A percentile compares a stretch with the other conserved stretches of the same genome.
Evolutionary conservation across 768 basidiomycete species (phyloP).

Genomic region (Naganishia randhawae): DNA sequence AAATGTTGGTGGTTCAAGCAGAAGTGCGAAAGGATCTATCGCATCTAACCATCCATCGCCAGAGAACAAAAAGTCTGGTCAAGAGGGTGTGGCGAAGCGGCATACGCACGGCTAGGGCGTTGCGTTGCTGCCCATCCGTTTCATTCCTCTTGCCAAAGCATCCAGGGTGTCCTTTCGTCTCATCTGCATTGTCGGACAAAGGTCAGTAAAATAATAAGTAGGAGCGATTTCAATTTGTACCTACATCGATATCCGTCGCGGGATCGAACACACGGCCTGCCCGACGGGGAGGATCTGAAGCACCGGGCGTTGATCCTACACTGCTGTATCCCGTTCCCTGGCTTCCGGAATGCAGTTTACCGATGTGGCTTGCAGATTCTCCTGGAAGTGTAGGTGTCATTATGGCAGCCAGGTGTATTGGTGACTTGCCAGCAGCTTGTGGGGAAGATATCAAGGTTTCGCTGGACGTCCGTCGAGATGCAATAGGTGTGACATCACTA

Average conservation of each 20-base stretch:
- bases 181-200: not conserved
- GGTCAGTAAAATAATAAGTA: not conserved
- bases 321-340: not conserved
- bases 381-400: not conserved
- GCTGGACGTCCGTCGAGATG: constrained; percentile 14
- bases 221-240: not conserved
- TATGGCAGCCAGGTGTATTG: not conserved
- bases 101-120: not conserved
- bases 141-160: constrained; percentile 18
- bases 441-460: constrained; percentile 19
- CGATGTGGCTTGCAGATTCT: not conserved
- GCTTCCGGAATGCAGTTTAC: not conserved
- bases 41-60: not conserved
- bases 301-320: not conserved
- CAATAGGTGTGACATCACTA: constrained; percentile 16
- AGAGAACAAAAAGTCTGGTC: not conserved
- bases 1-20: too few species aligned
- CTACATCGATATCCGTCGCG: constrained; percentile 17
- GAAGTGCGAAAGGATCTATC: too few species aligned
- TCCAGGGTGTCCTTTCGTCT: constrained; percentile 21
- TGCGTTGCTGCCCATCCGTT: constrained; percentile 12
- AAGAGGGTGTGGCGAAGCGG: not conserved
- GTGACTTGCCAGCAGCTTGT: not conserved
- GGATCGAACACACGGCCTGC: constrained; percentile 19
- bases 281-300: constrained; percentile 1